Evolutionary conservation across 352 stramenopile genomes (phyloP).

Genomic region (Phytophthora cactorum): DNA sequence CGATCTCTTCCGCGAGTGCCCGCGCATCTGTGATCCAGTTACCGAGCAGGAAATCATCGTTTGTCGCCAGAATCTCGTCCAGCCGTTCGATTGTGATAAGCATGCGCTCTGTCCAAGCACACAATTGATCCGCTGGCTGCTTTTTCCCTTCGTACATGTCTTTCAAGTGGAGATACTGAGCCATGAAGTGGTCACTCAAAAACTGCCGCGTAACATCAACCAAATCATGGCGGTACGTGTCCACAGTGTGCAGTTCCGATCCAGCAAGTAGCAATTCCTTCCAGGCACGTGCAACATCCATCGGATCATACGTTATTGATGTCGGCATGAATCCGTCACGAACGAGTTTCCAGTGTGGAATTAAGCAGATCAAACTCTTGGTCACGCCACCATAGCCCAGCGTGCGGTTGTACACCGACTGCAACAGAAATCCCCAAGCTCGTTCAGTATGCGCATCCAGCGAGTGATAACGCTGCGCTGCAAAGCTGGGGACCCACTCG

Average conservation of each 20-base stretch:
- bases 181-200: conserved; percentile 67
- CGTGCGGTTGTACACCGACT: conserved; percentile 81
- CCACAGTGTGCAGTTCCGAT: conserved; percentile 41
- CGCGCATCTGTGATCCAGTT: conserved; percentile 74
- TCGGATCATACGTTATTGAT: conserved; percentile 72
- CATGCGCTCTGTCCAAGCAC: conserved; percentile 49
- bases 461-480: conserved; percentile 63
- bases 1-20: conserved; percentile 40
- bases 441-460: conserved; percentile 52
- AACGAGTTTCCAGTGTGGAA: conserved; percentile 70
- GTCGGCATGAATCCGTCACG: conserved; percentile 79
- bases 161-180: conserved; percentile 66
- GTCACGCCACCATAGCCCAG: conserved; percentile 70
- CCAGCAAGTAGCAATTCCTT: conserved; percentile 59
- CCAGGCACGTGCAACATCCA: conserved; percentile 65
- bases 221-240: conserved; percentile 79
- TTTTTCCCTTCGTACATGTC: conserved; percentile 49
- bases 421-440: conserved; percentile 60
- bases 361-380: conserved; percentile 74
- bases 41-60: conserved; percentile 72
- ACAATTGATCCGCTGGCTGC: conserved; percentile 39
- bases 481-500: conserved; percentile 62
- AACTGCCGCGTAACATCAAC: conserved; percentile 83
- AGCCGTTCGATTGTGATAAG: conserved; percentile 57
- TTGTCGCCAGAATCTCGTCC: conserved; percentile 71